Evolutionary conservation across 2,329 filamentous ascomycete species (phyloP).

Genomic region (Pseudocercospora fuligena): DNA sequence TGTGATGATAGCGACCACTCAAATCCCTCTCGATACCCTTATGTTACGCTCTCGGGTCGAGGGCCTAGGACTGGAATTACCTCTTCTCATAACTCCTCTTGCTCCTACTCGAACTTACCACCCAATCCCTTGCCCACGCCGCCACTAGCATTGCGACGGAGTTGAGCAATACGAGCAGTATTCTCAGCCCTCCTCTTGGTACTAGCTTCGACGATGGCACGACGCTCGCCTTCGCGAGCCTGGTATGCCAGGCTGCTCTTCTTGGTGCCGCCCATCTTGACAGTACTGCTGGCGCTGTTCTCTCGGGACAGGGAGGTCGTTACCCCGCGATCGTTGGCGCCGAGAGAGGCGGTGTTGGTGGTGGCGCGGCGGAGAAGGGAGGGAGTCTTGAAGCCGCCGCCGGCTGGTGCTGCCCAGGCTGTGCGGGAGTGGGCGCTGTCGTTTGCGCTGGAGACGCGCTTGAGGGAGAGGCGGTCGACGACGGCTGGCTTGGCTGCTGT

Average conservation of each 20-base stretch:
- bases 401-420: slow-evolving; percentile 47
- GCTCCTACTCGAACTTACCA: slow-evolving; percentile 53
- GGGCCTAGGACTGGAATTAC: too few relatives aligned
- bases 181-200: slow-evolving; percentile 57
- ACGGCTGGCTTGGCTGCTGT: slow-evolving; percentile 51
- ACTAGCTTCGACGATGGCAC: slow-evolving; percentile 55
- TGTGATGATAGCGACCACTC: too few relatives aligned
- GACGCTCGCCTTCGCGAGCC: slow-evolving; percentile 62
- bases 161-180: slow-evolving; percentile 50
- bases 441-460: slow-evolving; percentile 43
- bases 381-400: slow-evolving; percentile 67
- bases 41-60: too few relatives aligned
- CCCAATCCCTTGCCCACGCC: slow-evolving; percentile 44
- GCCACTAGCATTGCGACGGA: slow-evolving; percentile 46
- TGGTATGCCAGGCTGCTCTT: slow-evolving; percentile 66
- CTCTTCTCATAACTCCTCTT: too few relatives aligned
- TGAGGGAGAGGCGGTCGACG: slow-evolving; percentile 75
- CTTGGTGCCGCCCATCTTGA: slow-evolving; percentile 58
- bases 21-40: too few relatives aligned
- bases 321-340: slow-evolving; percentile 44
- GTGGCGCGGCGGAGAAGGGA: slow-evolving; percentile 75
- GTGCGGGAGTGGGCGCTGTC: slow-evolving; percentile 30
- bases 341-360: slow-evolving; percentile 48
- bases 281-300: slow-evolving; percentile 31
- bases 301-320: slow-evolving; percentile 38